Evolutionary conservation across 1,139 yeast species (phyloP), one percentile per base, ranked within the genome.

Genomic region (Trichomonascaceae sp.): DNA sequence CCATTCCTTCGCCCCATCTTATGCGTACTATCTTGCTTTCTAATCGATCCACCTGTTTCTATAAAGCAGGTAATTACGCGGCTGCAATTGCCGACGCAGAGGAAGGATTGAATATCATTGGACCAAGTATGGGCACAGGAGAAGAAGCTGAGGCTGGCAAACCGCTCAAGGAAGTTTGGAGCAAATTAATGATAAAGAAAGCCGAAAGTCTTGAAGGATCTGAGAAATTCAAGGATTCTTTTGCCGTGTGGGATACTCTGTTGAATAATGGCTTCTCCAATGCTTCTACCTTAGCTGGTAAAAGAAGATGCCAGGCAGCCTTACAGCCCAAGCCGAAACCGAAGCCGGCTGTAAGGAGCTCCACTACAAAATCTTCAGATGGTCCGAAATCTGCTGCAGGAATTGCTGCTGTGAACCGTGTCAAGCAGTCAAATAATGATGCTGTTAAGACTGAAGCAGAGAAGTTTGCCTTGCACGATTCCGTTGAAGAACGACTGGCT

Each of bases 161-260:
- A 65, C 69, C 80, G 0, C 75, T 84, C 60, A 82, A 80, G 63
- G 83, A 82, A 24, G 83, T 95, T 71, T 88, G 90, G 84, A 72
- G 79, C 24, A 91, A 90, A 67, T 74, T 91, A 41, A 67, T 83
- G 49, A 70, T 79, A 3, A 81, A 87, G 58, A 80, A 82, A 61
- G 98, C 97, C 0, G 97, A 93, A 64, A 84, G 91, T 1, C 75
- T 83, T 49, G 99, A 95, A 68, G 81, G 83, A 69, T 66, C 84
- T 58, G 99, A 95, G 64, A 78, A 78, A 59, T 87, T 78, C 67
- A 69, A 74, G 52, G 83, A 79, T 6, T 85, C 98, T 0, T 74
- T 87, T 43, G 74, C 71, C 0, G 69, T 79, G 8, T 91, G 90
- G 75, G 78, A 77, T 58, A 68, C 73, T 47, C 74, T 91, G 53